Evolutionary conservation across 2,329 filamentous ascomycete species (phyloP).

Genomic region (Clarireedia paspali): DNA sequence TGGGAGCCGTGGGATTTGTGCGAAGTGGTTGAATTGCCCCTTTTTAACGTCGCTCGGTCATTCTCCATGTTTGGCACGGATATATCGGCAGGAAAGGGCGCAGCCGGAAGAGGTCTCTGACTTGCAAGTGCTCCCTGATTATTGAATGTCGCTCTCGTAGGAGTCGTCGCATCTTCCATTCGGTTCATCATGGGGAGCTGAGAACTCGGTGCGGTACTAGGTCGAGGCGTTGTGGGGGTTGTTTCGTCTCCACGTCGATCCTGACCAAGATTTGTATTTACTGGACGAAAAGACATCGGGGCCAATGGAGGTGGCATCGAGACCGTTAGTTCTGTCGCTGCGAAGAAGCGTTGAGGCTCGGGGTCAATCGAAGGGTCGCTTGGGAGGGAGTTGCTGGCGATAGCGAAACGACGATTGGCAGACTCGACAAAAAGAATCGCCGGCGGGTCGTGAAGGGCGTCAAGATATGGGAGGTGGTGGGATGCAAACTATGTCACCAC

Average conservation of each 20-base stretch:
- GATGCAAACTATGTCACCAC: conserved; percentile 4
- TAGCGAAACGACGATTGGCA: not conserved
- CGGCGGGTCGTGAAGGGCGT: not conserved
- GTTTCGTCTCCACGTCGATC: conserved; percentile 40
- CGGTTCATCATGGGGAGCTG: conserved; percentile 33
- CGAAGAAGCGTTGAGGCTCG: not conserved
- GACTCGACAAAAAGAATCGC: not conserved
- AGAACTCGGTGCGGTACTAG: conserved; percentile 36
- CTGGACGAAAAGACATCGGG: conserved; percentile 44
- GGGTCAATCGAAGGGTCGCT: not conserved
- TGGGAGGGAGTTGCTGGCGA: not conserved
- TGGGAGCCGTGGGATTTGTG: conserved; percentile 53
- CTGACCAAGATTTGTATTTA: conserved; percentile 47
- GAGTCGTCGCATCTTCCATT: conserved; percentile 47
- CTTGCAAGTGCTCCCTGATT: conserved; percentile 30
- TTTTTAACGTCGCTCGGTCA: conserved; percentile 35
- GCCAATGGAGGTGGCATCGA: conserved; percentile 37
- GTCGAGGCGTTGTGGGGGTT: conserved; percentile 45
- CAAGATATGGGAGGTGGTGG: not conserved
- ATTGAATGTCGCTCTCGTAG: conserved; percentile 52
- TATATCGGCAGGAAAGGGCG: conserved; percentile 43
- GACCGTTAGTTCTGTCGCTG: conserved; percentile 19
- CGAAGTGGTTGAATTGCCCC: conserved; percentile 54
- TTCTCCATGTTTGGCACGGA: conserved; percentile 31
- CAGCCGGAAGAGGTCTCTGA: conserved; percentile 47